Evolutionary conservation across 257 asterid genomes (phyloP).

Genomic region (Voacanga thouarsii): DNA sequence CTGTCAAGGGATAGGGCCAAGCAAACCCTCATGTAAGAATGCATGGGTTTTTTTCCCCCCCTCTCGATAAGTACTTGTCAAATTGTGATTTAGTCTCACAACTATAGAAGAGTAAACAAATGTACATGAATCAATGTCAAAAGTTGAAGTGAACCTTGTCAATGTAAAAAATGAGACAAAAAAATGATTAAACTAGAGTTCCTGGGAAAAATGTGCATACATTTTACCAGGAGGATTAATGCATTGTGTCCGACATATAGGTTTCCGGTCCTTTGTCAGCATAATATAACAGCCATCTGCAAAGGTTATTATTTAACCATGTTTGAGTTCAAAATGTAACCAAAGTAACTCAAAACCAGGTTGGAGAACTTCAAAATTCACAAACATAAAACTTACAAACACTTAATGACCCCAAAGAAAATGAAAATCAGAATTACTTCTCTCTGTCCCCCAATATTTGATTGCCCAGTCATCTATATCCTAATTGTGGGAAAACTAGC

Average conservation of each 20-base stretch:
- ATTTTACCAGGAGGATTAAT: slow-evolving; percentile 42
- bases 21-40: neutral
- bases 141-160: neutral
- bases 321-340: slow-evolving; percentile 1
- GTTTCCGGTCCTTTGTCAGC: slow-evolving; percentile 48
- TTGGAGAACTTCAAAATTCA: neutral
- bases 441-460: too few species aligned
- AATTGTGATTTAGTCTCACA: neutral
- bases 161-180: neutral
- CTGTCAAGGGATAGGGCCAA: neutral
- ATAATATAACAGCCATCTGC: slow-evolving; percentile 39
- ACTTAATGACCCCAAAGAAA: neutral
- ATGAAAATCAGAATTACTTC: neutral
- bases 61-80: neutral
- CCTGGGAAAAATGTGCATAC: slow-evolving; percentile 34
- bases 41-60: neutral
- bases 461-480: neutral
- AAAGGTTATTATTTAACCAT: slow-evolving; percentile 7
- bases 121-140: neutral
- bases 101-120: neutral
- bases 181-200: neutral
- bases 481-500: neutral
- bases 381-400: neutral
- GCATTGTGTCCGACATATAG: slow-evolving; percentile 47
- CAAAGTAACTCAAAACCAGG: neutral